Conservation (phyloP, 2,329 filamentous ascomycete genomes). For the Sphaerostilbella broomeana region DNA sequence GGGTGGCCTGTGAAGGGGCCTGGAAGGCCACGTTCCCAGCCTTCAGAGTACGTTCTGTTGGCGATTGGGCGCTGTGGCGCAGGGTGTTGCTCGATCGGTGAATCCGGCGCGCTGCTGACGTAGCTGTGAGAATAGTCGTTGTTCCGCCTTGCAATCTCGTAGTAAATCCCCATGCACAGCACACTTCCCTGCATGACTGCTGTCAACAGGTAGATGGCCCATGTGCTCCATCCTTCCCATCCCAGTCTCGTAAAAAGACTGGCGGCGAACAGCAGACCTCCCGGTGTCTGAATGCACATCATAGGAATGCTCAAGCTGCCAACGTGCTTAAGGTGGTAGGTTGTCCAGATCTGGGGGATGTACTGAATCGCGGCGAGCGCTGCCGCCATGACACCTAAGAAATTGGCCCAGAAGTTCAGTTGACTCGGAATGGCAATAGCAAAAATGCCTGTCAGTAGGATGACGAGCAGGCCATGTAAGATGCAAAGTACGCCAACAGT, state of each 20-base stretch:
- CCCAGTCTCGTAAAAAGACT: slow-evolving; percentile 79
- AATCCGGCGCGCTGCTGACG: slow-evolving; percentile 22
- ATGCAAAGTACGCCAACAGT: slow-evolving; percentile 67
- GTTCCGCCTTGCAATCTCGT: slow-evolving; percentile 48
- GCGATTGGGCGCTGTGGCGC: slow-evolving; percentile 31
- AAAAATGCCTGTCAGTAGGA: slow-evolving; percentile 64
- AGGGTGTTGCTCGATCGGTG: slow-evolving; percentile 22
- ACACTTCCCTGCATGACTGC: slow-evolving; percentile 78
- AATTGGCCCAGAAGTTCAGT: slow-evolving; percentile 75
- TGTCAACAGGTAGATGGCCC: slow-evolving; percentile 85
- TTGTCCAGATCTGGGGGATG: slow-evolving; percentile 90
- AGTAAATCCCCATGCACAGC: slow-evolving; percentile 73
- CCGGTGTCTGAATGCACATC: slow-evolving; percentile 97
- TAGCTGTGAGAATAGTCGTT: slow-evolving; percentile 19
- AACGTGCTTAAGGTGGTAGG: slow-evolving; percentile 75
- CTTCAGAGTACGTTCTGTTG: slow-evolving; percentile 41
- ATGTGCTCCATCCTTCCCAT: slow-evolving; percentile 83
- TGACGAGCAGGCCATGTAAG: slow-evolving; percentile 64
- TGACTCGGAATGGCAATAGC: slow-evolving; percentile 54
- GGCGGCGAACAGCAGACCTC: slow-evolving; percentile 80
- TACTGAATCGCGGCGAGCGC: slow-evolving; percentile 82
- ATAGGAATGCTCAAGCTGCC: slow-evolving; percentile 91
- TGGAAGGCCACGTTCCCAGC: slow-evolving; percentile 44
- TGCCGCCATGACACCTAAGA: slow-evolving; percentile 73
- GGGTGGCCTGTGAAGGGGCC: slow-evolving; percentile 47